Evolutionary conservation across 169 alveolate species (phyloP).

Genomic region (Eimeria maxima): DNA sequence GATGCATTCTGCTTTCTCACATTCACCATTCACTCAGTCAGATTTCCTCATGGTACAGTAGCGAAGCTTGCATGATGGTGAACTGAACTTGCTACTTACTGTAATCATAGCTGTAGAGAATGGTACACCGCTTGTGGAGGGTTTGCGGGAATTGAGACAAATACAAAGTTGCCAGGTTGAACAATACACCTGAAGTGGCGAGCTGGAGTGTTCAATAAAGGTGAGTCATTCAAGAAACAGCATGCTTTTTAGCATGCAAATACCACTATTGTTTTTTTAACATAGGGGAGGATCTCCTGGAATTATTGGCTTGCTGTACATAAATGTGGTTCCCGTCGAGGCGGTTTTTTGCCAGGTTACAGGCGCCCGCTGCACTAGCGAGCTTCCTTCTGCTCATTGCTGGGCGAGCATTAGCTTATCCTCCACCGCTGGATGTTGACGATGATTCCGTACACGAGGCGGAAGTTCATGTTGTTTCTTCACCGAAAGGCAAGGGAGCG

Average conservation of each 20-base stretch:
- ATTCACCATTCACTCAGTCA: not conserved
- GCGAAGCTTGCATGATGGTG: not conserved
- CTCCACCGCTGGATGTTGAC: conserved; percentile 54
- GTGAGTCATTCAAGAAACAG: not conserved
- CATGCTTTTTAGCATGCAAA: not conserved
- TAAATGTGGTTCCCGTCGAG: conserved; percentile 1
- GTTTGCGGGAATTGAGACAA: not conserved
- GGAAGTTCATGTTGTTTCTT: conserved; percentile 43
- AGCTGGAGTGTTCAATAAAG: not conserved
- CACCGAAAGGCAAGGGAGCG: conserved; percentile 57
- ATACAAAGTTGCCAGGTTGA: not conserved
- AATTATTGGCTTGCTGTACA: not conserved
- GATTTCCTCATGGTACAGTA: not conserved
- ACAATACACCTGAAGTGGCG: conserved; percentile 29
- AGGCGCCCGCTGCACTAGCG: not conserved
- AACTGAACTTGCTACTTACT: not conserved
- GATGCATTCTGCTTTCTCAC: not conserved
- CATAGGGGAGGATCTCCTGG: not conserved
- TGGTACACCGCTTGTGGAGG: not conserved
- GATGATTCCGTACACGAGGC: conserved; percentile 58
- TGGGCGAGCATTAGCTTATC: conserved; percentile 15
- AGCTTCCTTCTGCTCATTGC: not conserved
- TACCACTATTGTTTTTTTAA: not conserved
- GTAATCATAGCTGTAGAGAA: not conserved
- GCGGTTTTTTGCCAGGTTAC: not conserved